A percentile compares a stretch with the other conserved stretches of the same genome.
phyloP scores from a whole-genome alignment of 306 rosid species.

The Ammopiptanthus mongolicus region DNA sequence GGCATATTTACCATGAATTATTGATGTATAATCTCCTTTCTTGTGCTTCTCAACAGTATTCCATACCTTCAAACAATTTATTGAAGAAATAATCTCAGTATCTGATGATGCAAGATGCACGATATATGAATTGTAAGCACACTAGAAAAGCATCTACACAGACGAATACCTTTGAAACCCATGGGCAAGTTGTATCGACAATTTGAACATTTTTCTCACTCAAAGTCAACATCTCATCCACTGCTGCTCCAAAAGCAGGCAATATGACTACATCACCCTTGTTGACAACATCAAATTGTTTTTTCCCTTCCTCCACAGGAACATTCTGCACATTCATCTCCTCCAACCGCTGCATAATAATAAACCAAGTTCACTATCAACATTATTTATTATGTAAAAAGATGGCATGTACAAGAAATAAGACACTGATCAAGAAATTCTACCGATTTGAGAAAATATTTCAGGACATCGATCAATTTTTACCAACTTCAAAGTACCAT shows the following conservation, averaged over 20 bases:
- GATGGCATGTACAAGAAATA: not conserved
- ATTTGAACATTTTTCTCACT: slow-evolving; percentile 77
- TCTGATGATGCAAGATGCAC: not conserved
- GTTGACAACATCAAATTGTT: slow-evolving; percentile 74
- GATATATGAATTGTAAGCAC: not conserved
- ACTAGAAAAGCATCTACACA: not conserved
- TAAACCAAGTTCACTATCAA: not conserved
- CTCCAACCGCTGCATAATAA: slow-evolving; percentile 60
- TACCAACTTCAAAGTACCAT: not conserved
- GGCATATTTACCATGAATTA: slow-evolving; percentile 85
- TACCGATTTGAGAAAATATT: not conserved
- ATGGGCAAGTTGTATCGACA: slow-evolving; percentile 97
- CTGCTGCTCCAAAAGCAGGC: slow-evolving; percentile 98
- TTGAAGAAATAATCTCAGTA: slow-evolving; percentile 24
- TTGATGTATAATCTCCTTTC: slow-evolving; percentile 85
- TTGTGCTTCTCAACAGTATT: slow-evolving; percentile 88
- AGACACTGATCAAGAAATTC: not conserved
- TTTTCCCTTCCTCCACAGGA: slow-evolving; percentile 61
- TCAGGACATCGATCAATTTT: not conserved
- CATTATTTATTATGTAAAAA: not conserved
- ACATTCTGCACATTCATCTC: slow-evolving; percentile 77
- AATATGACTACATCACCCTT: slow-evolving; percentile 88
- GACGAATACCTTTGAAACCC: slow-evolving; percentile 87
- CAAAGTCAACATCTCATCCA: slow-evolving; percentile 89
- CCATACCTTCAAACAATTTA: slow-evolving; percentile 70